Conservation (phyloP, 2,329 filamentous ascomycete genomes). For the Bisporella sp. region DNA sequence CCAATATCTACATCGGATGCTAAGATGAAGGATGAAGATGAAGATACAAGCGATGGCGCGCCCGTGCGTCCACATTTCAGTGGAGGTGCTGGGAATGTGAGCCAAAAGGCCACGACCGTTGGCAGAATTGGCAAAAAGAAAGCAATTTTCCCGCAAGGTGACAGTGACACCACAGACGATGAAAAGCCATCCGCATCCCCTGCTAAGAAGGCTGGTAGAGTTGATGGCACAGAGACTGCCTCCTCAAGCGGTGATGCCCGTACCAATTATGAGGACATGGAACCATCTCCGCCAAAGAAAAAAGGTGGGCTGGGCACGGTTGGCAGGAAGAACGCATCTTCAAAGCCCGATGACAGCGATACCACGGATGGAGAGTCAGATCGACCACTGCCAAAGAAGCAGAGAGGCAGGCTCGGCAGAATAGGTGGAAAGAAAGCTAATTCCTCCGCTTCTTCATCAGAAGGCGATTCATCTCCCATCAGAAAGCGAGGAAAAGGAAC, state of each 20-base stretch:
- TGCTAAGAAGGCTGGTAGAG: background rate
- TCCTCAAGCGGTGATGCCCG: background rate
- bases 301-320: constrained; percentile 5
- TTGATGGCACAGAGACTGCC: background rate
- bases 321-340: constrained; percentile 5
- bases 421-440: constrained; percentile 15
- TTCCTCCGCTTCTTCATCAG: background rate
- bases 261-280: constrained; percentile 6
- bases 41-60: too few species aligned
- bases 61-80: background rate
- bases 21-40: background rate
- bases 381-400: constrained; percentile 1
- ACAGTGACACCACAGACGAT: constrained; percentile 3
- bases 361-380: background rate
- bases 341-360: background rate
- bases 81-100: background rate
- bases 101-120: background rate
- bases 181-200: background rate
- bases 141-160: background rate
- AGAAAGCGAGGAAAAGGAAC: constrained; percentile 7
- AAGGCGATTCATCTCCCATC: background rate
- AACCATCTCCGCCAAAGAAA: background rate
- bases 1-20: background rate
- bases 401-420: constrained; percentile 13
- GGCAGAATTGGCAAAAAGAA: constrained; percentile 1